Conservation (phyloP, 805 yeast species). For the Vanderwaltozyma verrucispora region DNA sequence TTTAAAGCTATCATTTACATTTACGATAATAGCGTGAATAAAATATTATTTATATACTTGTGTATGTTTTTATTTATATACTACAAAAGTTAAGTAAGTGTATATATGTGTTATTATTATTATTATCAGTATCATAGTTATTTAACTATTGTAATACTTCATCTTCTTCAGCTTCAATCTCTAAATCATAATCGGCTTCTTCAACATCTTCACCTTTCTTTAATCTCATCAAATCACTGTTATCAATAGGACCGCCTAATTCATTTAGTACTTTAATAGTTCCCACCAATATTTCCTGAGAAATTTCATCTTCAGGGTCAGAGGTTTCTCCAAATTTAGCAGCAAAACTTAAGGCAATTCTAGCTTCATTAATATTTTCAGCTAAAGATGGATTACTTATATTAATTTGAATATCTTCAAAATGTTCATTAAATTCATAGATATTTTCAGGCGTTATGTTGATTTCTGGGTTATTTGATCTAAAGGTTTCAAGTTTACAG, state of each 20-base stretch:
- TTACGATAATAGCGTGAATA: too few relatives aligned
- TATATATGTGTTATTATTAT: too few relatives aligned
- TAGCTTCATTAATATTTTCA: slow-evolving; percentile 26
- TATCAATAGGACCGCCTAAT: slow-evolving; percentile 54
- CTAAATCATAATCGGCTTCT: slow-evolving; percentile 24
- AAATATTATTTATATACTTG: too few relatives aligned
- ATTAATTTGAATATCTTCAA: slow-evolving; percentile 31
- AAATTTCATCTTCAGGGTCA: slow-evolving; percentile 35
- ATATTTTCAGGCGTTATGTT: slow-evolving; percentile 21
- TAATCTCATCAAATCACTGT: slow-evolving; percentile 18
- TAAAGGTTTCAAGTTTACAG: slow-evolving; percentile 28
- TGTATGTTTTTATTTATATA: too few relatives aligned
- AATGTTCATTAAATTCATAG: slow-evolving; percentile 25
- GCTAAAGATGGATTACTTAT: slow-evolving; percentile 26
- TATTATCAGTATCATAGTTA: too few relatives aligned
- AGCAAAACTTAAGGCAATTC: slow-evolving; percentile 31
- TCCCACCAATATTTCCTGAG: slow-evolving; percentile 49
- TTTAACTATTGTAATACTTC: not conserved
- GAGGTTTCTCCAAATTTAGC: slow-evolving; percentile 36
- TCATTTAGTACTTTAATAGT: slow-evolving; percentile 39
- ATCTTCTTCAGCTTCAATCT: slow-evolving; percentile 4
- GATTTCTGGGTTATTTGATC: slow-evolving; percentile 12
- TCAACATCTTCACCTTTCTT: slow-evolving; percentile 31
- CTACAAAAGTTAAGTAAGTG: too few relatives aligned
- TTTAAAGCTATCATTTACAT: too few relatives aligned